phyloP scores from a whole-genome alignment of 306 rosid species.

The Heteromeles arbutifolia region DNA sequence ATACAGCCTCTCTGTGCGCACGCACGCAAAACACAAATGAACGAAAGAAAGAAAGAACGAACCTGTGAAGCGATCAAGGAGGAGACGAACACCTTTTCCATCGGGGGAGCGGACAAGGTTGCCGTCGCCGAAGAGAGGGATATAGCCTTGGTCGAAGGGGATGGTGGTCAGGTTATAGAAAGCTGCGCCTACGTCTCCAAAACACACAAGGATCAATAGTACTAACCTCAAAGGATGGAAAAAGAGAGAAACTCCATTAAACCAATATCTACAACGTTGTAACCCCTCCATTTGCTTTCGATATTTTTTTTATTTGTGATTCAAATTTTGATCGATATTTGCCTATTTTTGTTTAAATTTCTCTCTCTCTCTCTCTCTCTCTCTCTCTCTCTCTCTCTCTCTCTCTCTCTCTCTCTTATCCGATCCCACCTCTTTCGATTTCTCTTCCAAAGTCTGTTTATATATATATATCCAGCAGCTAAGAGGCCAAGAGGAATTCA shows the following conservation, averaged over 20 bases:
- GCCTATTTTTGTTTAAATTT: neutral
- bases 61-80: conserved; percentile 89
- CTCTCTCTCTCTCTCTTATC: neutral
- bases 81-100: conserved; percentile 73
- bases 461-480: no score
- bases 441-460: neutral
- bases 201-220: neutral
- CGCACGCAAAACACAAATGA: neutral
- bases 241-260: conserved; percentile 11
- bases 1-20: no score
- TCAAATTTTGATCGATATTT: neutral
- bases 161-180: conserved; percentile 61
- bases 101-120: conserved; percentile 77
- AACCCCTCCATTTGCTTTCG: neutral
- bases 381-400: neutral
- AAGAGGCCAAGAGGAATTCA: neutral
- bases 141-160: conserved; percentile 58
- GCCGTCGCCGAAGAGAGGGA: conserved; percentile 67
- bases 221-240: conserved; percentile 1
- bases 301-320: neutral
- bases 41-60: neutral
- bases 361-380: neutral
- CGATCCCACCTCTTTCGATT: neutral
- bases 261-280: neutral
- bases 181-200: conserved; percentile 20